Conservation (phyloP, 2,329 filamentous ascomycete genomes). For the Calonectria leucothoes region DNA sequence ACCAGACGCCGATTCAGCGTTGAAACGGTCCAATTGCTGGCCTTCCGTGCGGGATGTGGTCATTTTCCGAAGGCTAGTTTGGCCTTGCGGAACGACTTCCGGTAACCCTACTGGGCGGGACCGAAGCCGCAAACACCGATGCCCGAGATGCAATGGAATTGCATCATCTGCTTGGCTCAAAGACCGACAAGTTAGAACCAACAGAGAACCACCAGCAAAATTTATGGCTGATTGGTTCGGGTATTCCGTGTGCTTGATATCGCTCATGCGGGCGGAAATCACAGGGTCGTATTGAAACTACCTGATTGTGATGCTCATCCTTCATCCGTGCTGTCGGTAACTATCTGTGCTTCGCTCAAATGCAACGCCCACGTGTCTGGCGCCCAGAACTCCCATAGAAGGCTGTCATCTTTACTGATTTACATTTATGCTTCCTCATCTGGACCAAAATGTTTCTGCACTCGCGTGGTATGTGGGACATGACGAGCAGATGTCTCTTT, state of each 20-base stretch:
- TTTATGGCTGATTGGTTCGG: not conserved
- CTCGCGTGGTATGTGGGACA: constrained; percentile 1
- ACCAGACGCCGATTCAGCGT: not conserved
- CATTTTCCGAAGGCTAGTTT: not conserved
- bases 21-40: constrained; percentile 6
- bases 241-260: not conserved
- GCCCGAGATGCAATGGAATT: not conserved
- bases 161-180: not conserved
- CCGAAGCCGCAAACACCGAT: not conserved
- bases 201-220: not conserved
- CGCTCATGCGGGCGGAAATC: constrained; percentile 9
- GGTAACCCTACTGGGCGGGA: not conserved
- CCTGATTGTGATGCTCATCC: not conserved
- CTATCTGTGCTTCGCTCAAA: constrained; percentile 5
- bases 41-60: not conserved
- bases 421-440: constrained; percentile 7
- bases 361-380: not conserved
- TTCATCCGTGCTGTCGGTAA: not conserved
- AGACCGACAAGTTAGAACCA: not conserved
- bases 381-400: not conserved
- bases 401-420: constrained; percentile 8
- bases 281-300: not conserved
- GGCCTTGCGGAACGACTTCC: not conserved
- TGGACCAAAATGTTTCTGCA: not conserved
- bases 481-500: not conserved